phyloP scores from a whole-genome alignment of 1,284 basidiomycete genomes.

The Ceratorhiza oryzae-sativae region DNA sequence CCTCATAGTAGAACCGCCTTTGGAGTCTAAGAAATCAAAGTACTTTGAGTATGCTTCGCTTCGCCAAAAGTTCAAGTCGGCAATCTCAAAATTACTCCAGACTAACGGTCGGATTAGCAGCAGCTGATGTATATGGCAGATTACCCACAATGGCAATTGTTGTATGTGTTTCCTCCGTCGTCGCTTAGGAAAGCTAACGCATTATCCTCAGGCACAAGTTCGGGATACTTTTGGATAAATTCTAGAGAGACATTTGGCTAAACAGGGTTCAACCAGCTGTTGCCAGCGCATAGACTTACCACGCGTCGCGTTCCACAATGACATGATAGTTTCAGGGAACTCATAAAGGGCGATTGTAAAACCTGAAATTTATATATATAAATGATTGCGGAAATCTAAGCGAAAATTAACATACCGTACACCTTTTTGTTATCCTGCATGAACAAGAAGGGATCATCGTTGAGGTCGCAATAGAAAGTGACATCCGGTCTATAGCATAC shows the following conservation, averaged over 20 bases:
- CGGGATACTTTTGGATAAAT: constrained; percentile 67
- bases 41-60: constrained; percentile 58
- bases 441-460: constrained; percentile 75
- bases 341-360: constrained; percentile 83
- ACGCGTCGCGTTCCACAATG: constrained; percentile 72
- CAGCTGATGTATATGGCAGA: constrained; percentile 56
- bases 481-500: constrained; percentile 62
- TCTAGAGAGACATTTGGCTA: constrained; percentile 52
- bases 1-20: constrained; percentile 59
- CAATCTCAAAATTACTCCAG: constrained; percentile 62
- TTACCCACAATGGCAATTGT: constrained; percentile 76
- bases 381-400: not conserved
- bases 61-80: constrained; percentile 56
- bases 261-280: not conserved
- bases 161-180: constrained; percentile 68
- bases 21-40: constrained; percentile 60
- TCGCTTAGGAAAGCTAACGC: constrained; percentile 72
- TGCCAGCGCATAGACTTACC: constrained; percentile 47
- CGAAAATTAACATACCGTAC: constrained; percentile 55
- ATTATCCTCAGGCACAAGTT: constrained; percentile 70
- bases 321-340: constrained; percentile 74
- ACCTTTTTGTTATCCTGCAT: constrained; percentile 78
- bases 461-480: constrained; percentile 75
- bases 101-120: constrained; percentile 44
- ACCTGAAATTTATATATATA: constrained; percentile 49